A percentile compares a stretch with the other conserved stretches of the same genome.
Evolutionary conservation across 768 basidiomycete species (phyloP).

Genomic region (Auriscalpium microsporum): DNA sequence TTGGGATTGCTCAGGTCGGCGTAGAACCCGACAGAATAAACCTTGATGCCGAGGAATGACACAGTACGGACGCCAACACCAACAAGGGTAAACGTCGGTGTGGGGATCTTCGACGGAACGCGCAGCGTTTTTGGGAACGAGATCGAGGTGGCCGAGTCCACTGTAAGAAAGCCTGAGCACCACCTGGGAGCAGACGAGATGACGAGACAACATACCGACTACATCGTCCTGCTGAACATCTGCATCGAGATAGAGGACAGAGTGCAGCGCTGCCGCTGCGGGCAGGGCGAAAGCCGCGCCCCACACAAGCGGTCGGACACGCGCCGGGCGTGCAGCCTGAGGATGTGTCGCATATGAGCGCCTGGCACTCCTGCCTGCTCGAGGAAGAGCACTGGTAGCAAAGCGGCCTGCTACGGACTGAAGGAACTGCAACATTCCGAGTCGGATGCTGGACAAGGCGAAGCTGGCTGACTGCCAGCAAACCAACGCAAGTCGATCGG

Average conservation of each 20-base stretch:
- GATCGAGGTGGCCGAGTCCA: slow-evolving; percentile 68
- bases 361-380: background rate
- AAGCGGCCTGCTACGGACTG: background rate
- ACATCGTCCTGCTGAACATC: slow-evolving; percentile 16
- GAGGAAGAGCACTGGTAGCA: background rate
- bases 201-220: slow-evolving; percentile 6
- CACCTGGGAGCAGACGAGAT: background rate
- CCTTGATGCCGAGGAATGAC: slow-evolving; percentile 79
- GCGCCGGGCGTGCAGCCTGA: background rate
- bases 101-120: slow-evolving; percentile 53
- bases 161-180: slow-evolving; percentile 25
- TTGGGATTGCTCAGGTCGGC: slow-evolving; percentile 66
- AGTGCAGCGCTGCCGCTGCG: background rate
- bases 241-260: slow-evolving; percentile 32
- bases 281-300: background rate
- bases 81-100: slow-evolving; percentile 60
- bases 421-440: background rate
- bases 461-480: too few species aligned
- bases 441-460: too few species aligned
- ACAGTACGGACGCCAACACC: slow-evolving; percentile 86
- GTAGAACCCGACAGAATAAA: slow-evolving; percentile 88
- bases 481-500: too few species aligned
- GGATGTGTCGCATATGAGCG: background rate
- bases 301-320: background rate
- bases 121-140: slow-evolving; percentile 59